Conservation (phyloP, 2,329 filamentous ascomycete species). For the Fusarium beomiforme region DNA sequence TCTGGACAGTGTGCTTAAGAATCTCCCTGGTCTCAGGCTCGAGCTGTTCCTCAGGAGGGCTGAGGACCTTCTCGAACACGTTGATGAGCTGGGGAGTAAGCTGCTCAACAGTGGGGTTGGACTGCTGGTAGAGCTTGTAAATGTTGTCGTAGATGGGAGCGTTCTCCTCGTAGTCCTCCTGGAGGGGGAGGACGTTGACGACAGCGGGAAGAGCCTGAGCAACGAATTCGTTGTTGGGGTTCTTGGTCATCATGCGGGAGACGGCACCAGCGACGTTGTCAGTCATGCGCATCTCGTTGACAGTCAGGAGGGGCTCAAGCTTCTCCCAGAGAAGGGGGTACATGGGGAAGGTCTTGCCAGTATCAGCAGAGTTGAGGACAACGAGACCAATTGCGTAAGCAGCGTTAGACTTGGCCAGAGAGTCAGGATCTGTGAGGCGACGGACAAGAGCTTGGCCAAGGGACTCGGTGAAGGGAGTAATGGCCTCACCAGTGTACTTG, state of each 20-base stretch:
- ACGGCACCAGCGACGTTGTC: conserved; percentile 96
- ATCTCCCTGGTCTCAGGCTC: conserved; percentile 75
- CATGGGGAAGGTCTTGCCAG: conserved; percentile 74
- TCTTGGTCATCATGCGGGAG: conserved; percentile 88
- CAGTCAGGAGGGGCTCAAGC: conserved; percentile 84
- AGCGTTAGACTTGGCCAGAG: conserved; percentile 93
- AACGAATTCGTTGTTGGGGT: conserved; percentile 84
- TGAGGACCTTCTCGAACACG: conserved; percentile 78
- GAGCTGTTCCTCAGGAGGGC: conserved; percentile 78
- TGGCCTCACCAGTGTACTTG: conserved; percentile 81
- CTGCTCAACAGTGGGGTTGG: conserved; percentile 74
- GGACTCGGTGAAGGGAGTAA: conserved; percentile 81
- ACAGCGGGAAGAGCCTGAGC: conserved; percentile 83
- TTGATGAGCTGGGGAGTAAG: conserved; percentile 76
- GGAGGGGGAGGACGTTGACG: conserved; percentile 82
- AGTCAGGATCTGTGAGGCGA: conserved; percentile 87
- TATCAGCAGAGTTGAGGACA: conserved; percentile 80
- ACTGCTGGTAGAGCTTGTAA: conserved; percentile 80
- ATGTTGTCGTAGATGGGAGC: conserved; percentile 93
- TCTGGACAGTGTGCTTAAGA: conserved; percentile 70
- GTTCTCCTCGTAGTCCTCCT: conserved; percentile 97
- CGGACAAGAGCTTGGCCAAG: conserved; percentile 86
- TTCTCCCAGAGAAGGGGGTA: conserved; percentile 84
- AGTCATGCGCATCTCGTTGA: conserved; percentile 81
- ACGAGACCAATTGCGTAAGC: conserved; percentile 91